Conservation (phyloP, 2,329 filamentous ascomycete genomes). For the Apiospora marii region DNA sequence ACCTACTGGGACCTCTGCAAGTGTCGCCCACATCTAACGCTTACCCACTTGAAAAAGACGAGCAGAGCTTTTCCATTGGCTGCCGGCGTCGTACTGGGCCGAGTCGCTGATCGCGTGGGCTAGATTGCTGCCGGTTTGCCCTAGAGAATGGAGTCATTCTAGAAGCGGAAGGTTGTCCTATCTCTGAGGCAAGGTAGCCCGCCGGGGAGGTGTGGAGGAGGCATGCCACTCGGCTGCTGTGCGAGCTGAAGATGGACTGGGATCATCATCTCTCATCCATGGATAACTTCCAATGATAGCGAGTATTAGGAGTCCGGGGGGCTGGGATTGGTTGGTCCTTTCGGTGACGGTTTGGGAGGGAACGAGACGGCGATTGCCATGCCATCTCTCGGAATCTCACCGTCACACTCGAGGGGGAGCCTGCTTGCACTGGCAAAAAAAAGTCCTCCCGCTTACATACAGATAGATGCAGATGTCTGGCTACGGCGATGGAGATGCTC, state of each 20-base stretch:
- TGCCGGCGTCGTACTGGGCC: slow-evolving; percentile 34
- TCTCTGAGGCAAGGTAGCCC: slow-evolving; percentile 30
- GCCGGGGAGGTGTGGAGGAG: slow-evolving; percentile 25
- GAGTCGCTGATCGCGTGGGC: slow-evolving; percentile 32
- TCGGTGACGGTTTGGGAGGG: slow-evolving; percentile 10
- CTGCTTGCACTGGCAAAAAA: neutral
- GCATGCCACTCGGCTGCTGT: neutral
- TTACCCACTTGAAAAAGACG: slow-evolving; percentile 7
- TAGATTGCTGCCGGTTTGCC: slow-evolving; percentile 31
- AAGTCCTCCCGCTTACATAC: neutral
- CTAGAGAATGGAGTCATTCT: slow-evolving; percentile 40
- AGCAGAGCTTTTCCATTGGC: slow-evolving; percentile 28
- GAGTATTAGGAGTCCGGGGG: neutral
- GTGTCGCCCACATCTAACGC: slow-evolving; percentile 12
- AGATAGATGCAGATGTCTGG: neutral
- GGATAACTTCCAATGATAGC: slow-evolving; percentile 4
- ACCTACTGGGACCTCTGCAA: neutral
- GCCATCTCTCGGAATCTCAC: neutral
- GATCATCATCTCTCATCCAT: neutral
- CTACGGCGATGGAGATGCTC: neutral
- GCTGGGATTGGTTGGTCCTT: neutral
- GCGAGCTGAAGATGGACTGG: slow-evolving; percentile 8
- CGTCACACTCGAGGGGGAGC: neutral
- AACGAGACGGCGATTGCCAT: neutral
- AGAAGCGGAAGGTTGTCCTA: slow-evolving; percentile 43